Base-by-base conservation (phyloP, 768 basidiomycete genomes). In the Pulveroboletus sp. region DNA sequence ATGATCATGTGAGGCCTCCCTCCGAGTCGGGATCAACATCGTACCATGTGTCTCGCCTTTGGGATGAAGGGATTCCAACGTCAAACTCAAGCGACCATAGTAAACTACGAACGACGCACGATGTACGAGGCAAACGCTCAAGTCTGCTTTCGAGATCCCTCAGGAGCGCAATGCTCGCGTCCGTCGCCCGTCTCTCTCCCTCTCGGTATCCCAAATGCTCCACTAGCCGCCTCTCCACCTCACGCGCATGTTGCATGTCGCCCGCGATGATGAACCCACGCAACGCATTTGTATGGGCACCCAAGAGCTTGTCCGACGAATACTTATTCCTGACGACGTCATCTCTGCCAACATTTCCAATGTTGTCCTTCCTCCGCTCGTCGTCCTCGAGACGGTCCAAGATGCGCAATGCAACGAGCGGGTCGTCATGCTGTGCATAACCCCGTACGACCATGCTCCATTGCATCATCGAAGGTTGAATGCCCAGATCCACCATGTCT, bases 401-500 rank as follows among this genome's bases (percentile, higher is more conserved):
- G 30, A 85, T 63, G 21, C 60, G 46, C 21, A 78, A 58, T 8
- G 76, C 74, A 8, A 64, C 57, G 1, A 8, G 12, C 0, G 65
- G 56, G 33, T 77, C 67, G 1, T 73, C 76, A 14, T 48, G 44
- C 14, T 68, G 62, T 12, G 78, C 77, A 55, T 75, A 82, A 10
- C 64, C 65, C 2, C 75, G 72, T 0, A 75, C 76, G 30, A 81
- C 58, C 28, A 76, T 71, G n/a, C 77, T 76, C 57, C 76, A 76
- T 33, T 79, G 75, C n/a, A 75, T 62, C 7, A 72, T 57, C 21
- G 64, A 65, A 0, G 83, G 83, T 6, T 57, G 45, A 27, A 86
- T 53, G 5, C 75, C 76, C 0, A 76, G 57, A 7, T 57, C 44
- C 4, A 70, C 40, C 80, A 86, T 83, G 58, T 85, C 81, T n/a